phyloP scores from a whole-genome alignment of 140 eudicot genomes.

The Flaveria floridana region DNA sequence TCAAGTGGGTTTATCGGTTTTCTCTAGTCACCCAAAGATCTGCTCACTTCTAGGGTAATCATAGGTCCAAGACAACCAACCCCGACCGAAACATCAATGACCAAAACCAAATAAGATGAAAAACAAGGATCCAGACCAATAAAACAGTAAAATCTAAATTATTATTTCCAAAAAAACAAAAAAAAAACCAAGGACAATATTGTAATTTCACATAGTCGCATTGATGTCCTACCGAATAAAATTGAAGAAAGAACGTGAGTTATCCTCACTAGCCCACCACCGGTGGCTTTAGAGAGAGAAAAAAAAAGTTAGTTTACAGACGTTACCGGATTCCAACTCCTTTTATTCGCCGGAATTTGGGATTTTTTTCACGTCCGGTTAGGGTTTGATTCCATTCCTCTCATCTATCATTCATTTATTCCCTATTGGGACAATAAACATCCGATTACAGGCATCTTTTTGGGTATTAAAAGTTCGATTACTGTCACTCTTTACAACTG shows the following conservation, averaged over 20 bases:
- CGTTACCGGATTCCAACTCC: slow-evolving; percentile 71
- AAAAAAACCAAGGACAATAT: slow-evolving; percentile 32
- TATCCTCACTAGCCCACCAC: slow-evolving; percentile 50
- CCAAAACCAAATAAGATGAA: no score
- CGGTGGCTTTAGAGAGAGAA: slow-evolving; percentile 39
- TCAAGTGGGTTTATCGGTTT: no score
- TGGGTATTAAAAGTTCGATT: background rate
- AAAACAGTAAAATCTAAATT: no score
- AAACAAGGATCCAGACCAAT: no score
- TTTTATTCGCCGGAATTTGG: slow-evolving; percentile 67
- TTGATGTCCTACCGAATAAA: slow-evolving; percentile 36
- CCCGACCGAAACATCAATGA: no score
- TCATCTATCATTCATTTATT: slow-evolving; percentile 6
- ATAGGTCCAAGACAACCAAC: no score
- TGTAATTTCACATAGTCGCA: slow-evolving; percentile 9
- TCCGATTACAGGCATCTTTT: slow-evolving; percentile 15
- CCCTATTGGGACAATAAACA: slow-evolving; percentile 24
- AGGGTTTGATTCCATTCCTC: slow-evolving; percentile 13
- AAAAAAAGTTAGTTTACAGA: slow-evolving; percentile 51
- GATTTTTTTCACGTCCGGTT: slow-evolving; percentile 59
- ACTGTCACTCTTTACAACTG: slow-evolving; percentile 36
- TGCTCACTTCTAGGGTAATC: no score
- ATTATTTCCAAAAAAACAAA: background rate
- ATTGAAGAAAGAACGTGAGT: slow-evolving; percentile 44
- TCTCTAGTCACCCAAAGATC: no score